Conservation (phyloP, 805 yeast species). For the Yamadazyma endophytica region DNA sequence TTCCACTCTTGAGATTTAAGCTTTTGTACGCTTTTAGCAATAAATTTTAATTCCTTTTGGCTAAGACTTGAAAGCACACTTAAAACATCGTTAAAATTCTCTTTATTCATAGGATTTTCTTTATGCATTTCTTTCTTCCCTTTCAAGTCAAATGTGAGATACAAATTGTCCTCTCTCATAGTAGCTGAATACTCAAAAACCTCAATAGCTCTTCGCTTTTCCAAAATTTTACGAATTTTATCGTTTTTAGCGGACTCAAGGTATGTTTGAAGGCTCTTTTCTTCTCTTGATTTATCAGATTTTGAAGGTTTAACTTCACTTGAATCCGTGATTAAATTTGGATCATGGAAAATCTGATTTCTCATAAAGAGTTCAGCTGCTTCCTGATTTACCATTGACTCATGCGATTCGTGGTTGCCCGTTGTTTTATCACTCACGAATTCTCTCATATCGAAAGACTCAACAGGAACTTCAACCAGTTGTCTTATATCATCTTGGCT, state of each 20-base stretch:
- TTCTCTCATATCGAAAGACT: constrained; percentile 18
- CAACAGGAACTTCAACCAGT: constrained; percentile 10
- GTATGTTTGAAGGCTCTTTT: constrained; percentile 20
- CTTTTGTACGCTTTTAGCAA: constrained; percentile 32
- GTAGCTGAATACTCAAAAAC: no score
- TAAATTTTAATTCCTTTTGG: constrained; percentile 29
- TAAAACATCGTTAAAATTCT: constrained; percentile 37
- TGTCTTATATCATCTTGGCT: constrained; percentile 3
- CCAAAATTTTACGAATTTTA: no score
- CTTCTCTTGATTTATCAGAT: constrained; percentile 4
- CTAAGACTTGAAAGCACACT: constrained; percentile 33
- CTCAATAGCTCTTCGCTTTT: no score
- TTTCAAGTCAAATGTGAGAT: constrained; percentile 25
- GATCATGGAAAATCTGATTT: constrained; percentile 12
- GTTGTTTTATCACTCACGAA: constrained; percentile 8
- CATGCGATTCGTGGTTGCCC: no score
- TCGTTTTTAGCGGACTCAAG: not conserved
- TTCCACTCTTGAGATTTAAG: constrained; percentile 48
- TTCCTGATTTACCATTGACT: no score
- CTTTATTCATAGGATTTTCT: constrained; percentile 36
- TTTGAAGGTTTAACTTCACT: not conserved
- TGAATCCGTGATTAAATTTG: constrained; percentile 7
- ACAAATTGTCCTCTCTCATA: constrained; percentile 14
- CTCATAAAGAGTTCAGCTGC: constrained; percentile 12
- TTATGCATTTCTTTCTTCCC: constrained; percentile 31